Conservation (phyloP, 2,329 filamentous ascomycete species). For the Atkinsonella hypoxylon region DNA sequence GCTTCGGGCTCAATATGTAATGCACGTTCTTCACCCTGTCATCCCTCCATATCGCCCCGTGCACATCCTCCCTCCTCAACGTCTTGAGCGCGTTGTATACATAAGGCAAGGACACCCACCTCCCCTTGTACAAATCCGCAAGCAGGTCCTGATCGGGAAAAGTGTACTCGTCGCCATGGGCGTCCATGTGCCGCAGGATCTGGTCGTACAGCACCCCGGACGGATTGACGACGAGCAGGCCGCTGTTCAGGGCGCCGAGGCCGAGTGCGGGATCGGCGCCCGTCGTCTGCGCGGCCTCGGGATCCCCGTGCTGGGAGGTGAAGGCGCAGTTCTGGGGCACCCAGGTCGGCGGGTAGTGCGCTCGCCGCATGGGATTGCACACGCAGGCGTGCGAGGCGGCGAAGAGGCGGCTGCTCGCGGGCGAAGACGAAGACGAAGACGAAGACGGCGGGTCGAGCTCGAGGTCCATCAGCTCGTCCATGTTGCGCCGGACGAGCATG, state of each 20-base stretch:
- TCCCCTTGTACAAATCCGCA: conserved; percentile 38
- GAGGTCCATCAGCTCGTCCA: conserved; percentile 88
- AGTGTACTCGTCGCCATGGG: conserved; percentile 33
- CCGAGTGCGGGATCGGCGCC: conserved; percentile 32
- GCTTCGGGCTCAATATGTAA: conserved; percentile 49
- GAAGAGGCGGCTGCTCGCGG: conserved; percentile 37
- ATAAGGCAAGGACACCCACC: conserved; percentile 48
- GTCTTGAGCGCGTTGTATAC: conserved; percentile 54
- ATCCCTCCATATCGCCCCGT: conserved; percentile 45
- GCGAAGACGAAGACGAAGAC: neutral
- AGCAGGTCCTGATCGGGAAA: conserved; percentile 51
- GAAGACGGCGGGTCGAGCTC: conserved; percentile 40
- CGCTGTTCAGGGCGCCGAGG: conserved; percentile 35
- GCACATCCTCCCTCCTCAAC: conserved; percentile 38
- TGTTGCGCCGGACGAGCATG: conserved; percentile 73
- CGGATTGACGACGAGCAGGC: conserved; percentile 45
- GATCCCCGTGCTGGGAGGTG: conserved; percentile 37
- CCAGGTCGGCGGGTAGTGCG: conserved; percentile 69
- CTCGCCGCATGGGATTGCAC: conserved; percentile 68
- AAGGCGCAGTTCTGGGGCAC: conserved; percentile 45
- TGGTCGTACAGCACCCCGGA: conserved; percentile 33
- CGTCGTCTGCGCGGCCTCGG: conserved; percentile 32
- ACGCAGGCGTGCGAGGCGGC: conserved; percentile 76
- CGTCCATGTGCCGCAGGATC: conserved; percentile 39
- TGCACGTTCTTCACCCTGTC: conserved; percentile 48